Evolutionary conservation across 495 filamentous ascomycete genomes (phyloP).

Genomic region (Penicillium tannophilum): DNA sequence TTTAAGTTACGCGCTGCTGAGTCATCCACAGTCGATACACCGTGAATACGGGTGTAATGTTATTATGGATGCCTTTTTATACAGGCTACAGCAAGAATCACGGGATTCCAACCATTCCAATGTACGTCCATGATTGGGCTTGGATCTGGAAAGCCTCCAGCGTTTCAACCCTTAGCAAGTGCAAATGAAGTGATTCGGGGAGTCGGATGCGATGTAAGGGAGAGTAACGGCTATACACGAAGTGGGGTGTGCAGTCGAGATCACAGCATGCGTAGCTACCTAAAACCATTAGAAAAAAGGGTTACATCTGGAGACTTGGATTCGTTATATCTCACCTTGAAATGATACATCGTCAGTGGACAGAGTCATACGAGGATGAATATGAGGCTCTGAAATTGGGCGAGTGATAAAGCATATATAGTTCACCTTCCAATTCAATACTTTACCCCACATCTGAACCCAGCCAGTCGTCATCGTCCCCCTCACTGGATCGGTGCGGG

Average conservation of each 20-base stretch:
- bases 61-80: background rate
- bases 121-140: background rate
- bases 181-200: background rate
- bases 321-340: too few species aligned
- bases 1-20: constrained; percentile 24
- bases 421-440: too few species aligned
- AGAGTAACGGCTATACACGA: constrained; percentile 2
- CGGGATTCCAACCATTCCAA: background rate
- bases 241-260: constrained; percentile 3
- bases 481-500: constrained; percentile 6
- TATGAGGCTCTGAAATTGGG: too few species aligned
- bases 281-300: background rate
- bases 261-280: background rate
- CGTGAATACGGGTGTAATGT: constrained; percentile 1
- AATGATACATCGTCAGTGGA: too few species aligned
- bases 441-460: constrained; percentile 17
- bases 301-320: background rate
- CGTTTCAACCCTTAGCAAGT: background rate
- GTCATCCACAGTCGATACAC: constrained; percentile 17
- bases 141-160: background rate
- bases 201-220: background rate
- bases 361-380: too few species aligned
- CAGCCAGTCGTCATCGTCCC: constrained; percentile 4
- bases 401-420: too few species aligned
- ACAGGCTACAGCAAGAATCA: background rate